A percentile compares a stretch with the other conserved stretches of the same genome.
Conservation (phyloP, 2,329 filamentous ascomycete genomes). For the Colletotrichum neosansevieriae region DNA sequence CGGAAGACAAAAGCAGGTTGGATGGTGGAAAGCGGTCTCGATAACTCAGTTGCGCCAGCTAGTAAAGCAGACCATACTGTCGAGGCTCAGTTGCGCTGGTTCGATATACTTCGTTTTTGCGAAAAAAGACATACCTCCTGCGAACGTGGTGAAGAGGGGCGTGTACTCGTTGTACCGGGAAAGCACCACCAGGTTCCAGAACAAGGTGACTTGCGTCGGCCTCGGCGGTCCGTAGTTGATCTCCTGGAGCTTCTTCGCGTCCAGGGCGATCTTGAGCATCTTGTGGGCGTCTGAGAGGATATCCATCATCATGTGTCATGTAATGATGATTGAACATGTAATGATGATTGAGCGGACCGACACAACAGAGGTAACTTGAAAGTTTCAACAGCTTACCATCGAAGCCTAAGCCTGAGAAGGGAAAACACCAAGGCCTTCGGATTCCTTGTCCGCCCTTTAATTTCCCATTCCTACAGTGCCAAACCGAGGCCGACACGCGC, state of each 20-base stretch:
- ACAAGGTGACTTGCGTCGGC: slow-evolving; percentile 32
- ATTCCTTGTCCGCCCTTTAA: slow-evolving; percentile 13
- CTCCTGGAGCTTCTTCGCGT: slow-evolving; percentile 25
- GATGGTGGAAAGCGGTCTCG: slow-evolving; percentile 9
- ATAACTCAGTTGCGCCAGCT: slow-evolving; percentile 33
- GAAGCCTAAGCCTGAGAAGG: too few relatives aligned
- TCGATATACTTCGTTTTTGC: too few relatives aligned
- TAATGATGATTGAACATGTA: slow-evolving; percentile 30
- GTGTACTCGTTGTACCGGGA: slow-evolving; percentile 38
- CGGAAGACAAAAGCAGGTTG: slow-evolving; percentile 42
- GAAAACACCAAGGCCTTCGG: not conserved
- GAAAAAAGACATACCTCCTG: slow-evolving; percentile 28
- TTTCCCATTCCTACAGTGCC: not conserved
- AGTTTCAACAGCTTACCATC: not conserved
- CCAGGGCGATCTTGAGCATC: slow-evolving; percentile 26
- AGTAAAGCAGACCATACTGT: slow-evolving; percentile 37
- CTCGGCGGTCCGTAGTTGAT: slow-evolving; percentile 32
- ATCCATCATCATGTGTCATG: slow-evolving; percentile 31
- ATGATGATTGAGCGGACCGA: slow-evolving; percentile 13
- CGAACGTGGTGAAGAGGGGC: slow-evolving; percentile 36
- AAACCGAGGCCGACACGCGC: not conserved
- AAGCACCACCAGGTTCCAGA: slow-evolving; percentile 33
- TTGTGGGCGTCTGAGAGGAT: slow-evolving; percentile 26
- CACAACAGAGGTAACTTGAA: not conserved
- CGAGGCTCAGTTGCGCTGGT: slow-evolving; percentile 9